These are phyloP conservation scores for Prunus yedoensis DNA, from an alignment of 331 rosid species.

Conservation along the genomic window DNA sequence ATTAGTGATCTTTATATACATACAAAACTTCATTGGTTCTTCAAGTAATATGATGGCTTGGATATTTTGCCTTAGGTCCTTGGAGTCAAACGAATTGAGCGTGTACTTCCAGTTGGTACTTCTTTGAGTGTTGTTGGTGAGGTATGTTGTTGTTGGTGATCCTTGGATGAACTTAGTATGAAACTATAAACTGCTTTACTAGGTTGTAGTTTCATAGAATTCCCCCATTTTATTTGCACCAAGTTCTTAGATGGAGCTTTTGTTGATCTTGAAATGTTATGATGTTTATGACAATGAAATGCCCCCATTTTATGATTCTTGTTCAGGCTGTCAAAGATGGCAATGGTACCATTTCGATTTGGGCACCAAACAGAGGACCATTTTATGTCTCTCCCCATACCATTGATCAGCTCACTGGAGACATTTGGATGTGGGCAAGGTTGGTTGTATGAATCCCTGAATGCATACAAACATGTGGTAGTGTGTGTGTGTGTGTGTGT, in stretches of 20 bases:
- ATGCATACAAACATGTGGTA: constrained; percentile 11
- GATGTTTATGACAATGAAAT: neutral
- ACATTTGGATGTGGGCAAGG: constrained; percentile 88
- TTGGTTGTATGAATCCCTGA: constrained; percentile 23
- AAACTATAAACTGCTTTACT: too few species aligned
- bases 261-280: neutral
- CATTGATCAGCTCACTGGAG: constrained; percentile 72
- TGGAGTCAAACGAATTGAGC: too few species aligned
- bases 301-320: constrained; percentile 5
- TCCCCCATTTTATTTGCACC: neutral
- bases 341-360: constrained; percentile 64
- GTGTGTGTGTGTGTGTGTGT: neutral
- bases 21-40: too few species aligned
- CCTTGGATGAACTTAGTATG: too few species aligned
- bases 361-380: constrained; percentile 80
- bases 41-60: too few species aligned
- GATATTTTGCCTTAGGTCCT: too few species aligned
- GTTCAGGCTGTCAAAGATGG: constrained; percentile 81
- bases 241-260: neutral
- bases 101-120: too few species aligned
- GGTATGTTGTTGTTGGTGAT: constrained; percentile 45
- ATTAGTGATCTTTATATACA: too few species aligned
- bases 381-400: constrained; percentile 77
- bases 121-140: too few species aligned
- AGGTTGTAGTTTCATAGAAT: neutral